Conservation (phyloP, 768 basidiomycete genomes). For the Leccinum olivaceopallidum region DNA sequence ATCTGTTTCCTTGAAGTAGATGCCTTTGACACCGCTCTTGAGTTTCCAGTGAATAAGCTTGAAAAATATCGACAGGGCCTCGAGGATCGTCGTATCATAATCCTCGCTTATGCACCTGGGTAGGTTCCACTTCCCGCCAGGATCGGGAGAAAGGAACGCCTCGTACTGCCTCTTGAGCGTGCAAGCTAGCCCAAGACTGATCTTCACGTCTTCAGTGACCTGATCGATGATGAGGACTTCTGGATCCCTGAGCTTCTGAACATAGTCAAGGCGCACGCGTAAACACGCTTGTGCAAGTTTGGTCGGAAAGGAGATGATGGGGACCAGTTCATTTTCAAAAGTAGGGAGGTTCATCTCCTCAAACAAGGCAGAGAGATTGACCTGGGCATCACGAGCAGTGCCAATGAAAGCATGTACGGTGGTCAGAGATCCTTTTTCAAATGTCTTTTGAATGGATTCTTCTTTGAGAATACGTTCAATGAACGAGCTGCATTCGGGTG, state of each 20-base stretch:
- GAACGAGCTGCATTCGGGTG: constrained; percentile 77
- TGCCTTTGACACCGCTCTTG: constrained; percentile 87
- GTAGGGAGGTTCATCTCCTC: constrained; percentile 88
- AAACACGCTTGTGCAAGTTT: constrained; percentile 91
- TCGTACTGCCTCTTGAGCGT: constrained; percentile 95
- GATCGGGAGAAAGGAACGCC: constrained; percentile 86
- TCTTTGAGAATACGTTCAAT: constrained; percentile 94
- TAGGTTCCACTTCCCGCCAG: constrained; percentile 83
- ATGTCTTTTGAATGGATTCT: constrained; percentile 92
- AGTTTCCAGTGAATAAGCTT: constrained; percentile 94
- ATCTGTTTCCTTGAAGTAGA: constrained; percentile 98
- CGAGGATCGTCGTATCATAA: constrained; percentile 87
- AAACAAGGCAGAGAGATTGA: constrained; percentile 74
- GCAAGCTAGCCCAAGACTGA: constrained; percentile 89
- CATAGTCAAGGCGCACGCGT: constrained; percentile 86
- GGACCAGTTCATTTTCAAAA: constrained; percentile 86
- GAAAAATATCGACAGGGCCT: constrained; percentile 89
- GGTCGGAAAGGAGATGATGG: constrained; percentile 95
- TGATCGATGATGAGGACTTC: constrained; percentile 91
- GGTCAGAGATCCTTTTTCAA: constrained; percentile 86
- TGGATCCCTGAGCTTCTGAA: constrained; percentile 84
- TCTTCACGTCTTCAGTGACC: constrained; percentile 89
- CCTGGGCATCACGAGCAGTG: constrained; percentile 83
- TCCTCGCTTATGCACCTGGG: constrained; percentile 87
- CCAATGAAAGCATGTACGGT: constrained; percentile 87